phyloP scores from a whole-genome alignment of 257 asterid genomes.

The Capsicum rhomboideum region DNA sequence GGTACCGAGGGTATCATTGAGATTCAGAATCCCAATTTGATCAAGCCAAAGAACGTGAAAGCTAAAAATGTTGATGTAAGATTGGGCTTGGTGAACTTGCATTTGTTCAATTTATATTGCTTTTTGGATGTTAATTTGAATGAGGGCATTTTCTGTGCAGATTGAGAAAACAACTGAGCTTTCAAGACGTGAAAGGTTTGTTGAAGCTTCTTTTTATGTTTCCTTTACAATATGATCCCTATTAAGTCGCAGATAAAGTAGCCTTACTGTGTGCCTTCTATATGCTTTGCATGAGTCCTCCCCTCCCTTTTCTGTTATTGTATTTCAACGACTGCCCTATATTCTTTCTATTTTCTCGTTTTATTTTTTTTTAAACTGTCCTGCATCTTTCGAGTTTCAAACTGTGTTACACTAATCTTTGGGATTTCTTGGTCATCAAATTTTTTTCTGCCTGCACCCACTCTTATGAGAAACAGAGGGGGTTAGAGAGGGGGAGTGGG shows the following conservation, averaged over 20 bases:
- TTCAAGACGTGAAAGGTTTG: conserved; percentile 38
- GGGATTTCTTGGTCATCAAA: not conserved
- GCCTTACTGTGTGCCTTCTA: not conserved
- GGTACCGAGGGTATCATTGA: conserved; percentile 76
- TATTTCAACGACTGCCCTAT: not conserved
- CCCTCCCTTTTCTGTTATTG: not conserved
- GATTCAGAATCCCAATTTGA: conserved; percentile 80
- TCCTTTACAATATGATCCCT: not conserved
- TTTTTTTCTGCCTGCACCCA: not conserved
- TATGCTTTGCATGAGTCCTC: not conserved
- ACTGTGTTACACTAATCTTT: not conserved
- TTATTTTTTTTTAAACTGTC: not conserved
- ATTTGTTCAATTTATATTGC: not conserved
- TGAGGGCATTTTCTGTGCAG: conserved; percentile 27
- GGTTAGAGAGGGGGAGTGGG: not conserved
- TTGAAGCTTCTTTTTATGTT: not conserved
- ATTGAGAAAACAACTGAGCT: conserved; percentile 86
- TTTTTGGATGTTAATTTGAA: not conserved
- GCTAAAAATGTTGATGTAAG: conserved; percentile 83
- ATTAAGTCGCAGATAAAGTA: not conserved
- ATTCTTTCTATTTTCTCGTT: too few species aligned
- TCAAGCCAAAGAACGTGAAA: conserved; percentile 72
- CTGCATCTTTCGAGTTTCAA: not conserved
- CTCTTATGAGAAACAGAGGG: not conserved
- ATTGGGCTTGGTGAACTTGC: not conserved